Base-by-base conservation (phyloP, 1,139 yeast species). In the Lodderomyces oxycetoniae region DNA sequence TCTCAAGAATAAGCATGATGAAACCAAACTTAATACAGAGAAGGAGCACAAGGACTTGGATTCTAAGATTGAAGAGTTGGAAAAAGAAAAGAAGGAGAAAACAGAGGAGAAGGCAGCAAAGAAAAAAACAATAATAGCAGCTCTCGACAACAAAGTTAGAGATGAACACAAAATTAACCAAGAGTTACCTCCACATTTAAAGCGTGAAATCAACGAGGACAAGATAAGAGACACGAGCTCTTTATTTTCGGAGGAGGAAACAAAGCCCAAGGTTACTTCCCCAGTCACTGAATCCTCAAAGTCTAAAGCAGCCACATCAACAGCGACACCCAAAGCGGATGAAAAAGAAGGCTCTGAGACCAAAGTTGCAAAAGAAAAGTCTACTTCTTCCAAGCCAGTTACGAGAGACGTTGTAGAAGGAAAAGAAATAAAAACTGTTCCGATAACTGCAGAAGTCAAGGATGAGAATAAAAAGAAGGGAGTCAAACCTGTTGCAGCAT, bases 151-250 rank as follows among this genome's bases (percentile, higher is more conserved):
- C 26, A 52, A 53, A 46, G 67, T 67, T 19, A 60, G 59, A 43
- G 67, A 61, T 28, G 74, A 67, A 44, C 67, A 63, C 43, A 59
- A 53, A 38, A 68, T 74, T 44, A 73, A 74, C 45, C 51, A 47
- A 15, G 73, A 66, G 42, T 65, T 73, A 43, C 81, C 81, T 10
- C 76, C 69, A 33, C 80, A 75, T 52, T 60, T 74, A 48, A 62
- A 59, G 41, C 50, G 52, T 31, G 70, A 67, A 4, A 52, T 74
- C 16, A 52, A 64, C 39, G 76, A 69, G 43, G 51, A 51, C 36
- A 61, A 59, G 42, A 50, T 67, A 29, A 56, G 56, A 32, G 75
- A 69, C 44, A 62, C 70, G 17, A 58, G 66, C 2, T 63, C 71
- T 1, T 49, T 68, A 17, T 67, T 68, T 39, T 50, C 68, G 3